Percentiles rank a stretch among this genome's conserved stretches.
These are phyloP conservation scores for Neltuma alba DNA, from an alignment of 306 rosid genomes.

Conservation along the genomic window DNA sequence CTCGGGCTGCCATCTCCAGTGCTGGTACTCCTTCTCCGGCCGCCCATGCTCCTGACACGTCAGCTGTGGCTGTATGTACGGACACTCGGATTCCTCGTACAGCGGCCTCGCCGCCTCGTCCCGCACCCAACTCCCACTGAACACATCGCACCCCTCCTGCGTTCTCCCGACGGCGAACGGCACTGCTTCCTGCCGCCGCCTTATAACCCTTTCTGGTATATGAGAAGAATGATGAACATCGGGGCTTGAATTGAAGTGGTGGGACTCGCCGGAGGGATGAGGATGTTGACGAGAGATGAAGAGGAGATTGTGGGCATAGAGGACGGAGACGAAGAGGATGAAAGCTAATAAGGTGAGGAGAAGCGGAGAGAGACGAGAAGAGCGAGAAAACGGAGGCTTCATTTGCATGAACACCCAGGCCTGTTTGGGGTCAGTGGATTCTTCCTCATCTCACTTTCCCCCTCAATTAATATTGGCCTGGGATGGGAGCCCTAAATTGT, in stretches of 20 bases:
- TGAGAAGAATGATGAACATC: neutral
- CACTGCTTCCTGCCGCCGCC: slow-evolving; percentile 43
- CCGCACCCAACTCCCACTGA: slow-evolving; percentile 79
- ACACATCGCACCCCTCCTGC: slow-evolving; percentile 71
- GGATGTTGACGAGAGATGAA: slow-evolving; percentile 68
- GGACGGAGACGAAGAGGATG: slow-evolving; percentile 68
- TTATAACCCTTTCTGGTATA: slow-evolving; percentile 41
- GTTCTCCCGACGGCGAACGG: slow-evolving; percentile 63
- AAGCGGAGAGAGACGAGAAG: slow-evolving; percentile 72
- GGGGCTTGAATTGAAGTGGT: neutral
- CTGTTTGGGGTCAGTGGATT: neutral
- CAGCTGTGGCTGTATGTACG: slow-evolving; percentile 92
- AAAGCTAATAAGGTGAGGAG: slow-evolving; percentile 71
- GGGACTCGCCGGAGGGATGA: slow-evolving; percentile 36
- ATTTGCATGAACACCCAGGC: slow-evolving; percentile 41
- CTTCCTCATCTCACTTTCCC: neutral
- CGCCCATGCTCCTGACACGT: slow-evolving; percentile 89
- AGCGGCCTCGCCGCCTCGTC: slow-evolving; percentile 73
- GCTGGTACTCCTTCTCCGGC: slow-evolving; percentile 68
- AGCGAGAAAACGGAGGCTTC: slow-evolving; percentile 62
- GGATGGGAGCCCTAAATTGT: too few relatives aligned
- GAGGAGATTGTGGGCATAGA: slow-evolving; percentile 72
- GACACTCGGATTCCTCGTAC: slow-evolving; percentile 91
- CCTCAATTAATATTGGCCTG: neutral
- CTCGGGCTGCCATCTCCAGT: slow-evolving; percentile 93